These are phyloP conservation scores for Pseudogymnoascus sp. DNA, from an alignment of 2,329 filamentous ascomycete species.

Conservation along the genomic window DNA sequence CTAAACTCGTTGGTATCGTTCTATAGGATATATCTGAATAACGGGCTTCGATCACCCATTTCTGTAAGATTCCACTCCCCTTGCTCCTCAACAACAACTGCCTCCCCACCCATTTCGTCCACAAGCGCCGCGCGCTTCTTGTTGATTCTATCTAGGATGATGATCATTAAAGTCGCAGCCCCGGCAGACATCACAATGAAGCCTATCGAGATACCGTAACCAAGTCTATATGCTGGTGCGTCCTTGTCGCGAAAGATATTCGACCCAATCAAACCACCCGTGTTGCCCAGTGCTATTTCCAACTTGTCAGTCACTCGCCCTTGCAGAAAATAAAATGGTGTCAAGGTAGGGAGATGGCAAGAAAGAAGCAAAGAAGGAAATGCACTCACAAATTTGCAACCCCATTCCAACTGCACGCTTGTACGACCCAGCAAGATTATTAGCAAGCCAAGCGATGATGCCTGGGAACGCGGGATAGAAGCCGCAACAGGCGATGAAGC, in stretches of 20 bases:
- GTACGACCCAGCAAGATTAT: conserved; percentile 47
- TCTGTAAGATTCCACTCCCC: conserved; percentile 11
- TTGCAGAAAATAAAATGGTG: not conserved
- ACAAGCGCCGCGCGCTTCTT: conserved; percentile 31
- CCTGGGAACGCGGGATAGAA: conserved; percentile 36
- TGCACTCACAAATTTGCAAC: conserved; percentile 39
- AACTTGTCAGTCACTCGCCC: not conserved
- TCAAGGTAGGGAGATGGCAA: not conserved
- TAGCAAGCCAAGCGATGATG: conserved; percentile 46
- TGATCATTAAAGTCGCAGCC: conserved; percentile 32
- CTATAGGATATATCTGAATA: conserved; percentile 13
- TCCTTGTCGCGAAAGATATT: conserved; percentile 13
- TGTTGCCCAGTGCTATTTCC: conserved; percentile 21
- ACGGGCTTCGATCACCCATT: conserved; percentile 12
- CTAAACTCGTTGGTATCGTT: not conserved
- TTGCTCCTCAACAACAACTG: not conserved
- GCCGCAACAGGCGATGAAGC: conserved; percentile 35
- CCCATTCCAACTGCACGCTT: conserved; percentile 54
- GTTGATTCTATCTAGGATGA: conserved; percentile 37
- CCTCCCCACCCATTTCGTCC: not conserved
- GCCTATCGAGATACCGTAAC: conserved; percentile 20
- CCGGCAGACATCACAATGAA: conserved; percentile 28
- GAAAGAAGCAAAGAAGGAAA: not conserved
- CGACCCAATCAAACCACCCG: conserved; percentile 15
- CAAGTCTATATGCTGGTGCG: conserved; percentile 12